Percentiles rank a stretch among this genome's conserved stretches.
Evolutionary conservation across 2,329 filamentous ascomycete genomes (phyloP).

Genomic region (Albifimbria verrucaria): DNA sequence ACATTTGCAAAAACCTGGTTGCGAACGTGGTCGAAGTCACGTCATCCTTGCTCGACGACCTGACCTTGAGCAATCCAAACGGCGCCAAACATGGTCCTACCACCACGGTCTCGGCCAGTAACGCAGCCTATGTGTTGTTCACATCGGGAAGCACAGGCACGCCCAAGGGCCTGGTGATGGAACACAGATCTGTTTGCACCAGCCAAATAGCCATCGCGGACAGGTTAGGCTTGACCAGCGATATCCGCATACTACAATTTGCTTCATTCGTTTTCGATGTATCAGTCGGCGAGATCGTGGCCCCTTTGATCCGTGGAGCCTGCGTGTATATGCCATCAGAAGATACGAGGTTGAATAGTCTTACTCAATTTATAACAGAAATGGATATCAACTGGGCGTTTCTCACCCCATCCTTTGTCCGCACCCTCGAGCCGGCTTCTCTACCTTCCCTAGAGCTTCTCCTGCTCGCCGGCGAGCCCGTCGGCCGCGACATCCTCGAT

Average conservation of each 20-base stretch:
- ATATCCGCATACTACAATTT: constrained; percentile 7
- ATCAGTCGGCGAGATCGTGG: constrained; percentile 5
- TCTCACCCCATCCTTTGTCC: constrained; percentile 8
- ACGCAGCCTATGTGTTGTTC: constrained; percentile 10
- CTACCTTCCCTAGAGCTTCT: constrained; percentile 9
- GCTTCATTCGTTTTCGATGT: constrained; percentile 11
- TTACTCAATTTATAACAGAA: constrained; percentile 4
- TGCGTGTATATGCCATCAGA: constrained; percentile 11
- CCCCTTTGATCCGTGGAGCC: constrained; percentile 7
- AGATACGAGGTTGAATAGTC: constrained; percentile 2
- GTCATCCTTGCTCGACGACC: background rate
- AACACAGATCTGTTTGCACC: constrained; percentile 9
- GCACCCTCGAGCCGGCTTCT: constrained; percentile 3
- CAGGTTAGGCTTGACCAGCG: background rate
- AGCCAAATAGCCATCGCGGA: background rate
- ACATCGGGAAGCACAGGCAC: constrained; percentile 14
- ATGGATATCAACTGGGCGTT: constrained; percentile 3
- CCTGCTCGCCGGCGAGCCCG: constrained; percentile 8
- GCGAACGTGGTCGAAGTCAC: background rate
- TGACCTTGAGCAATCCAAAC: background rate
- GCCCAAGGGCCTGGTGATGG: constrained; percentile 15
- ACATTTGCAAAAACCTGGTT: background rate
- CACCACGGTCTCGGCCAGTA: no score
- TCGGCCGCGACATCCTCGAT: constrained; percentile 2
- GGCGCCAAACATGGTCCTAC: no score